Percentiles rank a stretch among this genome's conserved stretches.
Evolutionary conservation across 805 yeast species (phyloP).

Genomic region (Saccharomycopsis lassenensis): DNA sequence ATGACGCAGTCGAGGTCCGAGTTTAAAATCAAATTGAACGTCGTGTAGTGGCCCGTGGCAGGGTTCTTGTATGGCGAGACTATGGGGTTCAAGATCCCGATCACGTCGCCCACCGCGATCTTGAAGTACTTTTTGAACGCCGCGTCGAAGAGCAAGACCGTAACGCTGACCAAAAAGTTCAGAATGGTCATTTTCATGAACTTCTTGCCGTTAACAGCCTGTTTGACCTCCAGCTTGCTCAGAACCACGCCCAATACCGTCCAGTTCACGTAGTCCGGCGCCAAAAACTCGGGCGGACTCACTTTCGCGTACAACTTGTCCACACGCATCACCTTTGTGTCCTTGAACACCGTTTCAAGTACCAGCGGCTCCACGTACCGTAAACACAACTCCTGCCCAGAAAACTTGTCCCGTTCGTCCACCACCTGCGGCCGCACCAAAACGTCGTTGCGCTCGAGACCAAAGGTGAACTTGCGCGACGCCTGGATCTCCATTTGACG

Average conservation of each 20-base stretch:
- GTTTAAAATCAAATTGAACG: constrained; percentile 46
- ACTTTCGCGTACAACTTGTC: constrained; percentile 55
- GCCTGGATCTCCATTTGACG: constrained; percentile 5
- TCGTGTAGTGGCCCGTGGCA: constrained; percentile 20
- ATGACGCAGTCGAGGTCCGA: constrained; percentile 42
- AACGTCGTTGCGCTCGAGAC: constrained; percentile 4
- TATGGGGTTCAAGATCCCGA: constrained; percentile 67
- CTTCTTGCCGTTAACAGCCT: constrained; percentile 27
- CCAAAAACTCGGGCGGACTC: constrained; percentile 52
- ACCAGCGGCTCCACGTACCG: constrained; percentile 34
- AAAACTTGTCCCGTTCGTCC: constrained; percentile 35
- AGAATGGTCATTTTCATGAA: constrained; percentile 48
- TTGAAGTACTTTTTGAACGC: constrained; percentile 69
- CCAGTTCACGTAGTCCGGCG: constrained; percentile 70
- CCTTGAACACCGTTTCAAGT: constrained; percentile 31
- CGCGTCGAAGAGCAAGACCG: constrained; percentile 51
- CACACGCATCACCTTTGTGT: constrained; percentile 45
- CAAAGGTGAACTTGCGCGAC: constrained; percentile 16
- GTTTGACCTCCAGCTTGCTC: constrained; percentile 41
- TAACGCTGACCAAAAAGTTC: constrained; percentile 50
- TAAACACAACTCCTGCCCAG: constrained; percentile 33
- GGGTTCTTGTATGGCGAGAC: constrained; percentile 33
- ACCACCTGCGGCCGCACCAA: constrained; percentile 23
- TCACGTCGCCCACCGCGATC: constrained; percentile 58
- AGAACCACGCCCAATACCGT: constrained; percentile 64